phyloP scores from a whole-genome alignment of 164 flowering plant species.

The Paratinospora sagittata region DNA sequence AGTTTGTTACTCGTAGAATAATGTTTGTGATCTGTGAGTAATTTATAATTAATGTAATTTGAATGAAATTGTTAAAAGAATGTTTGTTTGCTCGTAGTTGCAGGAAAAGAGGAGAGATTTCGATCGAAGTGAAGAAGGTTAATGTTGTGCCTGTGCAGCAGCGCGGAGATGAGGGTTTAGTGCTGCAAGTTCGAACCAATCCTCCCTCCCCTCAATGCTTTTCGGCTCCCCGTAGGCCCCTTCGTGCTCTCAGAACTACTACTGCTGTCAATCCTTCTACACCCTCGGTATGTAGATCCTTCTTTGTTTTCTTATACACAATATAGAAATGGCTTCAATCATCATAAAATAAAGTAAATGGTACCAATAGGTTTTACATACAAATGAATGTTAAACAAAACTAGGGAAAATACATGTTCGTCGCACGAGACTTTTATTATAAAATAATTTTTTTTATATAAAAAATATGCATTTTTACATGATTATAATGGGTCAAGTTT shows the following conservation, averaged over 20 bases:
- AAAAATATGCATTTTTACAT: too few species aligned
- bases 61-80: neutral
- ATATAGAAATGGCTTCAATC: too few species aligned
- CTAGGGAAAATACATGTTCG: too few species aligned
- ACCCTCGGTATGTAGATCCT: slow-evolving; percentile 29
- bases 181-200: slow-evolving; percentile 37
- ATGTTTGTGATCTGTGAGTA: neutral
- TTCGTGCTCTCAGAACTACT: slow-evolving; percentile 17
- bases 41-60: too few species aligned
- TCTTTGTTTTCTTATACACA: too few species aligned
- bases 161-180: slow-evolving; percentile 27
- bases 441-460: too few species aligned
- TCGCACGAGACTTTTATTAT: too few species aligned
- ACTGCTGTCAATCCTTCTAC: slow-evolving; percentile 30
- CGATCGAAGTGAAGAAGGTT: slow-evolving; percentile 37
- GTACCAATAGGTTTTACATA: too few species aligned
- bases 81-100: slow-evolving; percentile 25
- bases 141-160: neutral
- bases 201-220: slow-evolving; percentile 86
- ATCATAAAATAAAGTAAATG: too few species aligned
- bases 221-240: slow-evolving; percentile 31
- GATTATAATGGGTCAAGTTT: too few species aligned
- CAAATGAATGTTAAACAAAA: too few species aligned
- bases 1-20: slow-evolving; percentile 25
- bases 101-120: slow-evolving; percentile 36